Conservation (phyloP, 345 rosid species). For the Gossypium herbaceum region DNA sequence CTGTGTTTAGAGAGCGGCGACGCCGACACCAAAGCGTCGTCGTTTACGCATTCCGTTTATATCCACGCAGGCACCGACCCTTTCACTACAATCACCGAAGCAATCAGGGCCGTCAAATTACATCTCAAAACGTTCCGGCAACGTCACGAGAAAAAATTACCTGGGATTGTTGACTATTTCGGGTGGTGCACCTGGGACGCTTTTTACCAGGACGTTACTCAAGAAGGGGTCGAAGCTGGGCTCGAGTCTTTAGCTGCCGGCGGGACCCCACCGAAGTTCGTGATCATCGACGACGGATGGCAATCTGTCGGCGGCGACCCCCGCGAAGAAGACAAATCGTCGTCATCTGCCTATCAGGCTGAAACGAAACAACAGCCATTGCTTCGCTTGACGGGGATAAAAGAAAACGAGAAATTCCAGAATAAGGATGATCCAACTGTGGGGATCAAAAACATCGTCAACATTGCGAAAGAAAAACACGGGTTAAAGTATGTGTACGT, state of each 20-base stretch:
- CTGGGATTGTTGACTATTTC: slow-evolving; percentile 70
- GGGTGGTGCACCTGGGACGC: slow-evolving; percentile 99
- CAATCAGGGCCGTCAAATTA: slow-evolving; percentile 54
- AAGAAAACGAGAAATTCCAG: slow-evolving; percentile 72
- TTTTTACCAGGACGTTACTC: slow-evolving; percentile 87
- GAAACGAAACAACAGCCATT: slow-evolving; percentile 41
- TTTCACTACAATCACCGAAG: slow-evolving; percentile 64
- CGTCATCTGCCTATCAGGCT: neutral
- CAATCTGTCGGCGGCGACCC: slow-evolving; percentile 66
- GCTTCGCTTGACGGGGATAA: slow-evolving; percentile 65
- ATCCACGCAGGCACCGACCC: slow-evolving; percentile 84
- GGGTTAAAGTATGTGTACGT: slow-evolving; percentile 81
- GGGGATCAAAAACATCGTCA: slow-evolving; percentile 74
- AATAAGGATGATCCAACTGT: slow-evolving; percentile 51
- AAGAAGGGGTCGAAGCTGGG: slow-evolving; percentile 89
- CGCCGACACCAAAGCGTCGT: slow-evolving; percentile 49
- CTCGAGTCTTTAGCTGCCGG: slow-evolving; percentile 62
- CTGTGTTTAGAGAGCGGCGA: slow-evolving; percentile 96
- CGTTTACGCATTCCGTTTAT: slow-evolving; percentile 62
- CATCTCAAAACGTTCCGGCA: slow-evolving; percentile 80
- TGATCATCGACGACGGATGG: slow-evolving; percentile 97
- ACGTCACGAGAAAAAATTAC: slow-evolving; percentile 84
- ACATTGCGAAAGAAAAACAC: slow-evolving; percentile 54
- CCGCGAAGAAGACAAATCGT: neutral
- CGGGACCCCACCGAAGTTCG: slow-evolving; percentile 78